Conservation (phyloP, 2,329 filamentous ascomycete species). For the Neodidymelliopsis sp. region DNA sequence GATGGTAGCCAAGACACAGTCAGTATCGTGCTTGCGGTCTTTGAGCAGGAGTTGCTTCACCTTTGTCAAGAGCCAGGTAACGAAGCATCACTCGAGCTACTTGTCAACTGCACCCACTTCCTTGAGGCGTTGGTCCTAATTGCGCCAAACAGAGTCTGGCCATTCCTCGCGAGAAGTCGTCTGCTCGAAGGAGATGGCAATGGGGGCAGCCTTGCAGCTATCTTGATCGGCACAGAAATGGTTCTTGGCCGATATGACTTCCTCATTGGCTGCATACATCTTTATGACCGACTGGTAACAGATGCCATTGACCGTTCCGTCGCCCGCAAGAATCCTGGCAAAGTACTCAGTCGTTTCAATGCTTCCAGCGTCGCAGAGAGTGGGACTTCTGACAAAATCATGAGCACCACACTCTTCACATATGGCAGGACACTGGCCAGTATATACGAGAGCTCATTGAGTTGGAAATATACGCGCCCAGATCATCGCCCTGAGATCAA, state of each 20-base stretch:
- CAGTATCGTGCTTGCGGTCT: slow-evolving; percentile 80
- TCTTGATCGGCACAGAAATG: slow-evolving; percentile 84
- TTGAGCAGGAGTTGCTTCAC: slow-evolving; percentile 71
- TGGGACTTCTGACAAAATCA: slow-evolving; percentile 78
- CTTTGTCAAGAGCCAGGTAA: slow-evolving; percentile 62
- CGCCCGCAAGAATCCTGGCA: slow-evolving; percentile 66
- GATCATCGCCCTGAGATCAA: slow-evolving; percentile 75
- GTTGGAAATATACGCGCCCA: slow-evolving; percentile 80
- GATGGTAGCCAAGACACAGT: slow-evolving; percentile 74
- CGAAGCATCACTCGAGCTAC: slow-evolving; percentile 70
- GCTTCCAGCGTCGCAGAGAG: slow-evolving; percentile 63
- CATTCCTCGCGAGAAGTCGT: slow-evolving; percentile 81
- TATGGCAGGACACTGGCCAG: slow-evolving; percentile 81
- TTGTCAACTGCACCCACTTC: slow-evolving; percentile 81
- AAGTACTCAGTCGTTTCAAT: slow-evolving; percentile 59
- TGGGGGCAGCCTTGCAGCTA: slow-evolving; percentile 76
- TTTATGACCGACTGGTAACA: slow-evolving; percentile 79
- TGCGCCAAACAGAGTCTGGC: slow-evolving; percentile 88
- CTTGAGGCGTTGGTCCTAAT: slow-evolving; percentile 73
- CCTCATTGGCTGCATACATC: slow-evolving; percentile 72
- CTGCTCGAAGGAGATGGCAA: slow-evolving; percentile 79
- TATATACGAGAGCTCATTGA: slow-evolving; percentile 82
- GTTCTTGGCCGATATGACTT: slow-evolving; percentile 79
- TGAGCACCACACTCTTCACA: slow-evolving; percentile 73
- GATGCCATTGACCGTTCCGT: slow-evolving; percentile 76